phyloP scores from a whole-genome alignment of 176 grass and related monocot species.

The Paspalum vaginatum region DNA sequence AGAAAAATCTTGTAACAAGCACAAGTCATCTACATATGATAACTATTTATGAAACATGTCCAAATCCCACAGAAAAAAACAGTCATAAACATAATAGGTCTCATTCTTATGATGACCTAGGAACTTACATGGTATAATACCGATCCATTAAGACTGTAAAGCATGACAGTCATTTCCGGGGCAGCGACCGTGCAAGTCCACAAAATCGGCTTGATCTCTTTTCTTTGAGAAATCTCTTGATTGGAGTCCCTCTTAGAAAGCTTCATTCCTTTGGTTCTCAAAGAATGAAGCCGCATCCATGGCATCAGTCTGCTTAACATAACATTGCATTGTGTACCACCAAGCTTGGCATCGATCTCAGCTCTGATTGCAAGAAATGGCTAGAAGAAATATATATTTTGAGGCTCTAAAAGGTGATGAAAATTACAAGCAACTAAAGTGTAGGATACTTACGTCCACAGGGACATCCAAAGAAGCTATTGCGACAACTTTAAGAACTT shows the following conservation, averaged over 20 bases:
- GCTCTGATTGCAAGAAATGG: slow-evolving; percentile 85
- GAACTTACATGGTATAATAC: slow-evolving; percentile 96
- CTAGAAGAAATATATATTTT: slow-evolving; percentile 57
- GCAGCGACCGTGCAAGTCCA: slow-evolving; percentile 94
- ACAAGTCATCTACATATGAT: slow-evolving; percentile 4
- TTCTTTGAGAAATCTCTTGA: slow-evolving; percentile 58
- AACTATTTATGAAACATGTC: slow-evolving; percentile 1
- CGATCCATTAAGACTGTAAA: slow-evolving; percentile 78
- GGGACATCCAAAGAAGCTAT: slow-evolving; percentile 79
- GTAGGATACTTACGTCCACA: slow-evolving; percentile 71
- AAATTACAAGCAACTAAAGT: slow-evolving; percentile 29
- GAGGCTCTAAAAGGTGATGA: slow-evolving; percentile 33
- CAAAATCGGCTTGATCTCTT: slow-evolving; percentile 72
- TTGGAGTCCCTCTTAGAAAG: slow-evolving; percentile 61
- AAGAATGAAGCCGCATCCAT: slow-evolving; percentile 73
- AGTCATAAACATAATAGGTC: not conserved
- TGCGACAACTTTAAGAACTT: slow-evolving; percentile 93
- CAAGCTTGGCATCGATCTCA: slow-evolving; percentile 94
- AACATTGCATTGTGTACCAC: slow-evolving; percentile 91
- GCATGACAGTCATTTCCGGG: slow-evolving; percentile 88
- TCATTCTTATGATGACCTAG: slow-evolving; percentile 31
- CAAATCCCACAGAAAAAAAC: not conserved
- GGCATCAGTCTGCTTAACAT: slow-evolving; percentile 86
- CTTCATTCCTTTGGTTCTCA: slow-evolving; percentile 61
- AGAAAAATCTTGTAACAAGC: slow-evolving; percentile 19